Conservation (phyloP, 768 basidiomycete genomes). For the Hypholoma sublateritium region DNA sequence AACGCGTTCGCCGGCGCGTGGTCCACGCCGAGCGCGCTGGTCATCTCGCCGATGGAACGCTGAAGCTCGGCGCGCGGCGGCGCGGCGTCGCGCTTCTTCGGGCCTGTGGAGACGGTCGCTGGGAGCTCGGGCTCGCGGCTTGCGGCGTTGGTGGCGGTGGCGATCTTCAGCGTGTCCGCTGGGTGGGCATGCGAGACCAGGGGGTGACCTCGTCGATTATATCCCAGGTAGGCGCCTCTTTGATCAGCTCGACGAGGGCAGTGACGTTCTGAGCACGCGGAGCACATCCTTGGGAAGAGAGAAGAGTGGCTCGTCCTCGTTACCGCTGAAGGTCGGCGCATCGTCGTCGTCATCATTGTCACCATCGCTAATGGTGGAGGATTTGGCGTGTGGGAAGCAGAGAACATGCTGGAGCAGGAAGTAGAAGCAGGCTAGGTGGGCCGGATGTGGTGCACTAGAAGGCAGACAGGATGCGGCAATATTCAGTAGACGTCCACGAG, state of each 20-base stretch:
- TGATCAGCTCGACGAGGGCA: background rate
- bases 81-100: background rate
- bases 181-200: background rate
- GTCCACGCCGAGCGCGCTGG: background rate
- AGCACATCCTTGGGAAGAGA: too few species aligned
- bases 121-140: background rate
- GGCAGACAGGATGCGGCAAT: too few species aligned
- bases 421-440: too few species aligned
- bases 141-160: background rate
- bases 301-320: too few species aligned
- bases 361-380: too few species aligned
- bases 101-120: background rate
- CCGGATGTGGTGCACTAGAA: too few species aligned
- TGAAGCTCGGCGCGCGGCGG: background rate
- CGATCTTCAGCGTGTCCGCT: background rate
- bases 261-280: background rate
- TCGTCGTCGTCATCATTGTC: too few species aligned
- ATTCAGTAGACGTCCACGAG: too few species aligned
- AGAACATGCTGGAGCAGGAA: too few species aligned
- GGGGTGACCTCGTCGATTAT: background rate
- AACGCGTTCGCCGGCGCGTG: background rate
- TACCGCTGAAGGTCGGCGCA: too few species aligned
- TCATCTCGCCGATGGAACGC: background rate
- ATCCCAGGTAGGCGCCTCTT: background rate
- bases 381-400: too few species aligned